Conservation (phyloP, 257 asterid genomes). For the Lycium ferocissimum region DNA sequence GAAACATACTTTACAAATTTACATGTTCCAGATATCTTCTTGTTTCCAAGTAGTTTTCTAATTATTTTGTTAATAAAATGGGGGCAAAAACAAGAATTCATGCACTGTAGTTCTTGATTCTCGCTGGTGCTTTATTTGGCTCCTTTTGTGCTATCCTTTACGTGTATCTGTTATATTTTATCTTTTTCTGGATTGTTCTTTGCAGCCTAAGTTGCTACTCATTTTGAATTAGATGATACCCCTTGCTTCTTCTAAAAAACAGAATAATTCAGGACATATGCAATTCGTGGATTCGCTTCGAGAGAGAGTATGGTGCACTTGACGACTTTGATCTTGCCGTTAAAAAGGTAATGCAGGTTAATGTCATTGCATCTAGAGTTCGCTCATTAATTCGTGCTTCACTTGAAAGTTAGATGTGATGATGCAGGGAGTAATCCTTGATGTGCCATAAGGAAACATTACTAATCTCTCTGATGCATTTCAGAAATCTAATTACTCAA, state of each 20-base stretch:
- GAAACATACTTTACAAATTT: neutral
- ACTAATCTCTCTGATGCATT: neutral
- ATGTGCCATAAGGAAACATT: neutral
- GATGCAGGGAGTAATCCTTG: slow-evolving; percentile 16
- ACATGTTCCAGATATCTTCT: neutral
- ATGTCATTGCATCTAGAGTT: slow-evolving; percentile 12
- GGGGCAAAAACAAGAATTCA: neutral
- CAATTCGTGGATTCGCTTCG: slow-evolving; percentile 90
- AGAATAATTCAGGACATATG: slow-evolving; percentile 96
- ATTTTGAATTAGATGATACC: slow-evolving; percentile 72
- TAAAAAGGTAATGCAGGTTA: slow-evolving; percentile 66
- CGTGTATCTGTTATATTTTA: slow-evolving; percentile 21
- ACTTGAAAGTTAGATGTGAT: slow-evolving; percentile 1
- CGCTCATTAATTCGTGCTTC: neutral
- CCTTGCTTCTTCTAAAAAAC: slow-evolving; percentile 66
- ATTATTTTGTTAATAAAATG: neutral
- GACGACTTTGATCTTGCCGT: slow-evolving; percentile 84
- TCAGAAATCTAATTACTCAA: neutral
- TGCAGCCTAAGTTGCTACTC: slow-evolving; percentile 35
- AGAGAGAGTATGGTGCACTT: slow-evolving; percentile 87
- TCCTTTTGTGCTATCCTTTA: slow-evolving; percentile 1
- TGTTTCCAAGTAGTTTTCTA: neutral
- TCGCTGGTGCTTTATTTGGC: neutral
- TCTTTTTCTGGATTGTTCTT: slow-evolving; percentile 20
- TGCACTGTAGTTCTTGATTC: neutral